phyloP scores from a whole-genome alignment of 2,329 filamentous ascomycete genomes.

The Cladophialophora immunda region DNA sequence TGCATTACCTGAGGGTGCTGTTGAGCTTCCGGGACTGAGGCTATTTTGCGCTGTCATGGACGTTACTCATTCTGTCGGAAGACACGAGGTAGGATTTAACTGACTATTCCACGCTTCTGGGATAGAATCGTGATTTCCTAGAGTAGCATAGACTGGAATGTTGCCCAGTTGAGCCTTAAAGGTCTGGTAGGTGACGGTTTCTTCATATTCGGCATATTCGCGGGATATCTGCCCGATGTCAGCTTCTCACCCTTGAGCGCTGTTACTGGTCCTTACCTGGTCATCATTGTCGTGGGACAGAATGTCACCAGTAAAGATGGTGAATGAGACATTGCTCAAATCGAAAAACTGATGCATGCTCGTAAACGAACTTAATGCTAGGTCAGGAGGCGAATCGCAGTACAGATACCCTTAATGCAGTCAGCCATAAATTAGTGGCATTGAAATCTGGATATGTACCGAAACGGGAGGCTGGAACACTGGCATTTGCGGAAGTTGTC shows the following conservation, averaged over 20 bases:
- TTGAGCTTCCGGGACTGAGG: background rate
- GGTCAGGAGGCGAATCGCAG: background rate
- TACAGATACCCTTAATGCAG: background rate
- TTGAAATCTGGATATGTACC: background rate
- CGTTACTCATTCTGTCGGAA: background rate
- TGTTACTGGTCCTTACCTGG: background rate
- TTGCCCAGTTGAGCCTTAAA: conserved; percentile 15
- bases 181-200: conserved; percentile 13
- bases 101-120: conserved; percentile 10
- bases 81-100: background rate
- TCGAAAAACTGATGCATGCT: conserved; percentile 12
- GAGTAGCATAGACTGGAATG: conserved; percentile 11
- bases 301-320: conserved; percentile 14
- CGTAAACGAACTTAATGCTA: background rate
- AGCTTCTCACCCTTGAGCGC: background rate
- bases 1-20: conserved; percentile 1
- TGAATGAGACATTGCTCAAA: conserved; percentile 5
- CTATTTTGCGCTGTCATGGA: conserved; percentile 1
- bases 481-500: conserved; percentile 3
- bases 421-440: background rate
- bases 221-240: conserved; percentile 3
- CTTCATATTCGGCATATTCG: conserved; percentile 18
- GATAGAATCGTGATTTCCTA: conserved; percentile 14
- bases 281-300: conserved; percentile 15
- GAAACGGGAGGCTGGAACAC: conserved; percentile 3